A percentile compares a stretch with the other conserved stretches of the same genome.
phyloP scores from a whole-genome alignment of 768 basidiomycete species.

The Lactarius trivialis region DNA sequence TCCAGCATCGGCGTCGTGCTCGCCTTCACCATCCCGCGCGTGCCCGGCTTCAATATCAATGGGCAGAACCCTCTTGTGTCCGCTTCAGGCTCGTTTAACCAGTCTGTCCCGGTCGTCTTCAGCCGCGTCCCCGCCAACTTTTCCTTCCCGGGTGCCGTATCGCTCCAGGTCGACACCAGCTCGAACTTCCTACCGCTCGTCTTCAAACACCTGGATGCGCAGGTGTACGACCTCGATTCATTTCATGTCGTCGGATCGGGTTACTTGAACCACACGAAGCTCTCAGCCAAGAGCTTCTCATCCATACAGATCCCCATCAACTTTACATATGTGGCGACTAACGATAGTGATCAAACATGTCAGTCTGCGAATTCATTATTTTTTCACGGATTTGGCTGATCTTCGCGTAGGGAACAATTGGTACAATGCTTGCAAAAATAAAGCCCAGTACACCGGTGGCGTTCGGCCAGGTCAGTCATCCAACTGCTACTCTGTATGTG shows the following conservation, averaged over 20 bases:
- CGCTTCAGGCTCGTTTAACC: constrained; percentile 54
- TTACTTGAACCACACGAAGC: constrained; percentile 46
- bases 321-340: constrained; percentile 76
- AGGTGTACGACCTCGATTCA: constrained; percentile 65
- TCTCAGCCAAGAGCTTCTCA: constrained; percentile 64
- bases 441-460: constrained; percentile 40
- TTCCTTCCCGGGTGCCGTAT: constrained; percentile 72
- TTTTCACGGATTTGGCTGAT: constrained; percentile 13
- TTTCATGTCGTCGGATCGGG: constrained; percentile 61
- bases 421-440: constrained; percentile 73
- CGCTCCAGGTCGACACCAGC: constrained; percentile 69
- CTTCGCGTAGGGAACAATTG: constrained; percentile 52
- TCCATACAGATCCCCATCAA: constrained; percentile 68
- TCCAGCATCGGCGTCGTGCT: constrained; percentile 60
- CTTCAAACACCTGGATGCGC: constrained; percentile 59
- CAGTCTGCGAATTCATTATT: constrained; percentile 24
- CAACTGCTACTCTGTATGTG: not conserved
- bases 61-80: constrained; percentile 45
- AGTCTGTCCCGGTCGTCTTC: constrained; percentile 55
- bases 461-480: constrained; percentile 50
- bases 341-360: constrained; percentile 83
- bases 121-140: constrained; percentile 82
- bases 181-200: constrained; percentile 72
- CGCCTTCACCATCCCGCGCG: constrained; percentile 77
- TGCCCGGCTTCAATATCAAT: constrained; percentile 65